Evolutionary conservation across 2,329 filamentous ascomycete genomes (phyloP), one percentile per base, ranked within the genome.

Genomic region (Claviceps sp.): DNA sequence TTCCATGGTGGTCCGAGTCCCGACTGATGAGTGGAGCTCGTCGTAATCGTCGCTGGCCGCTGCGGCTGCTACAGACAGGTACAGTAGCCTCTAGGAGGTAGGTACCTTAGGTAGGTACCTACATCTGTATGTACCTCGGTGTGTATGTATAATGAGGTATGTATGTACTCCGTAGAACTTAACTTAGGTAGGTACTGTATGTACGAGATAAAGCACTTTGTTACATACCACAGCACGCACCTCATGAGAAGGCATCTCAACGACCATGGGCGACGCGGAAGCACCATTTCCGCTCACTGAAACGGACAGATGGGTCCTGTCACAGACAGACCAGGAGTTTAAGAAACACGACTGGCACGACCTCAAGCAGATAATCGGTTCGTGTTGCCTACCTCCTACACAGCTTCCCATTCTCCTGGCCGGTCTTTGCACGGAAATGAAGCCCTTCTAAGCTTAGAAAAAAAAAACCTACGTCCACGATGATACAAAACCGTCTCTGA

Each of bases 281-380:
- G 56, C 71, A 6, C 74, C 78, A 1, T 83, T 83, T 56, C 76
- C 77, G n/a, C 64, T 83, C 55, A 82, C 78, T 0, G 77, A 77
- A 2, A 66, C 73, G 42, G 80, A 83, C 62, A 76, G 67, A 63
- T 76, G 72, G 73, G 70, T 82, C 39, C 66, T 83, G 16, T 77
- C 78, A 34, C 72, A 76, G 57, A 80, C 79, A 1, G 89, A 96
- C 62, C 76, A 82, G 19, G 75, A 85, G 48, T 95, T 86, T 65
- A 70, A 74, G 55, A 75, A 75, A 45, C 81, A 90, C 66, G 75
- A 78, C 47, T 96, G 90, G 91, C 74, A 81, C 13, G 76, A 85
- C 52, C 76, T 93, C 56, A 80, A 77, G 62, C 70, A 77, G 10
- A 78, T 93, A 52, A 81, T 89, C 57, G 69, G 80, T 82, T 65